phyloP scores from a whole-genome alignment of 108 stramenopile genomes.

The Epipyxis sp. region DNA sequence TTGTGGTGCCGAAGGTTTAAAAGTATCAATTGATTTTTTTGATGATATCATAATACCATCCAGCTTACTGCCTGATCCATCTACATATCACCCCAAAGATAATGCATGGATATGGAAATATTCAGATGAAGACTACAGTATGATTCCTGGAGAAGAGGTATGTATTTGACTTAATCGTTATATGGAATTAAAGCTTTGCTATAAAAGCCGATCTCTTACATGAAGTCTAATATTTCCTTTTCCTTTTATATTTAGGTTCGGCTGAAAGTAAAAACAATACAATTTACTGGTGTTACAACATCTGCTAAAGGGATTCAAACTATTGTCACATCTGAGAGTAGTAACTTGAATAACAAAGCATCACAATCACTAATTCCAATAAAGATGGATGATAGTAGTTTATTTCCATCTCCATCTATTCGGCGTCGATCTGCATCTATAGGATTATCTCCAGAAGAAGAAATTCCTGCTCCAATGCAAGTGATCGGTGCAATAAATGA shows the following conservation, averaged over 20 bases:
- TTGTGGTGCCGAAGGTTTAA: slow-evolving; percentile 66
- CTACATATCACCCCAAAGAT: slow-evolving; percentile 3
- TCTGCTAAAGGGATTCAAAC: slow-evolving; percentile 10
- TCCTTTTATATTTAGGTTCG: slow-evolving; percentile 11
- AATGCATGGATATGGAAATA: slow-evolving; percentile 32
- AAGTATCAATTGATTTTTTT: slow-evolving; percentile 76
- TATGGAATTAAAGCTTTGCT: too few species aligned
- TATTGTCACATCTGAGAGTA: slow-evolving; percentile 8
- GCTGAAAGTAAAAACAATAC: slow-evolving; percentile 26
- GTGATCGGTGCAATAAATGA: slow-evolving; percentile 31
- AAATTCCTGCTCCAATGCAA: slow-evolving; percentile 27
- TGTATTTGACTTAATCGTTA: too few species aligned
- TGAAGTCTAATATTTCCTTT: too few species aligned
- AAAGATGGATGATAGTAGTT: slow-evolving; percentile 8
- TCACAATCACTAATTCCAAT: slow-evolving; percentile 6
- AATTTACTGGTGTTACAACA: slow-evolving; percentile 28
- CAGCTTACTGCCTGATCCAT: slow-evolving; percentile 67
- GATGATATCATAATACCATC: slow-evolving; percentile 76
- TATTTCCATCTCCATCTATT: not conserved
- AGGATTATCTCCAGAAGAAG: not conserved
- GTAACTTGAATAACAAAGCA: not conserved
- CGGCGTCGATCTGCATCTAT: slow-evolving; percentile 17
- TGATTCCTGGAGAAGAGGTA: too few species aligned
- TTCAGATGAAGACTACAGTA: too few species aligned
- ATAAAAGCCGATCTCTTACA: too few species aligned